Evolutionary conservation across 441 rosid species (phyloP).

Genomic region (Aquilaria agallochum): DNA sequence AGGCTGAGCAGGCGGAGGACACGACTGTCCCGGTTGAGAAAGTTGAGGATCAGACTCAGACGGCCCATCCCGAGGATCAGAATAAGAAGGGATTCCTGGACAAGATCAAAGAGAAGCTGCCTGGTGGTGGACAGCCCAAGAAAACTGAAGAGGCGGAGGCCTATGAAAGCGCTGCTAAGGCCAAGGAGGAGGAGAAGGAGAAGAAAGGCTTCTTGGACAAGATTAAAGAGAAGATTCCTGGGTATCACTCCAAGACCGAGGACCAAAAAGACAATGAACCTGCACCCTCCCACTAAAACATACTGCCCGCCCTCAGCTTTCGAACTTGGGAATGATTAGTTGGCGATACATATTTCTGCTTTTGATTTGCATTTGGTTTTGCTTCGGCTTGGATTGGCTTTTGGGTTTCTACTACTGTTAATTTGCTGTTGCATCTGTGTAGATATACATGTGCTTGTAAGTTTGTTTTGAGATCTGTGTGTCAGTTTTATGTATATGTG

Average conservation of each 20-base stretch:
- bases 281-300: too few relatives aligned
- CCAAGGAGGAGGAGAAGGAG: conserved; percentile 17
- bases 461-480: too few relatives aligned
- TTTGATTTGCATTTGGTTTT: too few relatives aligned
- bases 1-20: conserved; percentile 39
- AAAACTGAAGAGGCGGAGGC: conserved; percentile 34
- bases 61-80: not conserved
- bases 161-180: not conserved
- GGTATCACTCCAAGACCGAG: conserved; percentile 46
- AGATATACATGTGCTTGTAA: too few relatives aligned
- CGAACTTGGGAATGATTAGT: too few relatives aligned
- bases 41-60: conserved; percentile 12
- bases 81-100: conserved; percentile 60
- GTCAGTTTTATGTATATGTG: too few relatives aligned
- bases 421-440: too few relatives aligned
- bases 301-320: too few relatives aligned
- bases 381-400: too few relatives aligned
- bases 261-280: conserved; percentile 1
- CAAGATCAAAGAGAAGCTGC: conserved; percentile 36
- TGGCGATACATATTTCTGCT: too few relatives aligned
- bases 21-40: conserved; percentile 35
- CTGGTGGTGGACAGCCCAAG: conserved; percentile 26
- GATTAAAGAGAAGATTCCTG: conserved; percentile 48
- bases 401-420: too few relatives aligned
- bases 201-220: conserved; percentile 67